A percentile compares a stretch with the other conserved stretches of the same genome.
Evolutionary conservation across 352 stramenopile genomes (phyloP).

Genomic region (Pythium periplocum): DNA sequence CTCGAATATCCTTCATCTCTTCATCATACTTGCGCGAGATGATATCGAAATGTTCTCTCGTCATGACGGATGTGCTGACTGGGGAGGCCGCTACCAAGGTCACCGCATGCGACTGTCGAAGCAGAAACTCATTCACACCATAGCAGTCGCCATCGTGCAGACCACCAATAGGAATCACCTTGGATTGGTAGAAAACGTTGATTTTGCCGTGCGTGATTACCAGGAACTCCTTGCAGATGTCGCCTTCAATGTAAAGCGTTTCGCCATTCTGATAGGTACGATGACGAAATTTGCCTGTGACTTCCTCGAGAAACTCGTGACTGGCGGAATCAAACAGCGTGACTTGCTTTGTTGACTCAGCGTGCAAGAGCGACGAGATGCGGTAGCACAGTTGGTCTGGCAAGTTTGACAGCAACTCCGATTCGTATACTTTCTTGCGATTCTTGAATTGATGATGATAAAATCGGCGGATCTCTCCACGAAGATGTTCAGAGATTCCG

Average conservation of each 20-base stretch:
- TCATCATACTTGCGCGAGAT: slow-evolving; percentile 57
- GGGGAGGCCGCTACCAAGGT: slow-evolving; percentile 43
- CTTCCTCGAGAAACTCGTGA: slow-evolving; percentile 69
- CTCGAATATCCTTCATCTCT: slow-evolving; percentile 46
- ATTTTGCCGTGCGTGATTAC: slow-evolving; percentile 55
- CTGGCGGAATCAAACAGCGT: slow-evolving; percentile 54
- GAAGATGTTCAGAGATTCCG: slow-evolving; percentile 43
- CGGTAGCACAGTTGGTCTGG: slow-evolving; percentile 71
- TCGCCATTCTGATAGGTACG: slow-evolving; percentile 69
- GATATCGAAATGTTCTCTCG: slow-evolving; percentile 61
- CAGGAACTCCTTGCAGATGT: slow-evolving; percentile 68
- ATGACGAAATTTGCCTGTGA: slow-evolving; percentile 76
- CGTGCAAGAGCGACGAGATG: slow-evolving; percentile 67
- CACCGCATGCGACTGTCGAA: slow-evolving; percentile 31
- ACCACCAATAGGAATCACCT: slow-evolving; percentile 41
- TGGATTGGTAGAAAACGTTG: slow-evolving; percentile 53
- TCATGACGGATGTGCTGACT: slow-evolving; percentile 67
- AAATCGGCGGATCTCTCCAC: slow-evolving; percentile 60
- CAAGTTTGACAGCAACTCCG: slow-evolving; percentile 52
- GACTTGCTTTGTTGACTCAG: slow-evolving; percentile 48
- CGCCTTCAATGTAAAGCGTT: slow-evolving; percentile 57
- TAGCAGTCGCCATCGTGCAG: slow-evolving; percentile 67
- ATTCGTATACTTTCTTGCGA: slow-evolving; percentile 66
- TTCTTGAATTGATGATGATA: slow-evolving; percentile 63
- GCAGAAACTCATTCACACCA: slow-evolving; percentile 60